Percentiles rank a stretch among this genome's conserved stretches.
Conservation (phyloP, 176 grass and related monocot genomes). For the Saccharum spontaneum region DNA sequence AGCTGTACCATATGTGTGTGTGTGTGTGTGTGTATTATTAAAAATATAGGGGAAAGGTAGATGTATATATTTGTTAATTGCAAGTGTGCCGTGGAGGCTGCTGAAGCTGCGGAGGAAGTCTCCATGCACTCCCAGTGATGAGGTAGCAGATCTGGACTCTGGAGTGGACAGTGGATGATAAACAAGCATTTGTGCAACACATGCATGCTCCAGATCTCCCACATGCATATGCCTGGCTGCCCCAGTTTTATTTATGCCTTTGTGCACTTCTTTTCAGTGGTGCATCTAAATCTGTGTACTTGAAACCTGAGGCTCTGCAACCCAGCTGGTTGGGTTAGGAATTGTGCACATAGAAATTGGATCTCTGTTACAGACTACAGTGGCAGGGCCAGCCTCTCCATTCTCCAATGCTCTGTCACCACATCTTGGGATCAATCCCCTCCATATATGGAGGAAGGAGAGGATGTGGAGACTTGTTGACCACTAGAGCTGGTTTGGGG, state of each 20-base stretch:
- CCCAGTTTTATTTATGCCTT: constrained; percentile 40
- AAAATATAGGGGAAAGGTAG: not conserved
- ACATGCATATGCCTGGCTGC: constrained; percentile 39
- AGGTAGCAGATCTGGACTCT: constrained; percentile 47
- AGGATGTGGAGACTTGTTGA: constrained; percentile 21
- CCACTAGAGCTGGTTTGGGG: not conserved
- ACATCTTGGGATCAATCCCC: constrained; percentile 13
- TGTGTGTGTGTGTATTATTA: too few species aligned
- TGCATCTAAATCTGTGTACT: constrained; percentile 48
- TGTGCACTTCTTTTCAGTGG: constrained; percentile 6
- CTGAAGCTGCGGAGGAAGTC: constrained; percentile 40
- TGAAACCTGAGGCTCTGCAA: constrained; percentile 48
- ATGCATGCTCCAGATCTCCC: constrained; percentile 45
- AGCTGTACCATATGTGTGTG: constrained; percentile 39
- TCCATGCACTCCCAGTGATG: constrained; percentile 20
- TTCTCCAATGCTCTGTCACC: constrained; percentile 34
- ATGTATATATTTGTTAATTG: constrained; percentile 31
- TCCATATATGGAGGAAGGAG: not conserved
- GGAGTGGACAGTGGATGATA: constrained; percentile 35
- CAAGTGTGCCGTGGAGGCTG: constrained; percentile 39
- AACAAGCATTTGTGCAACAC: constrained; percentile 41
- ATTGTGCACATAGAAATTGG: constrained; percentile 25
- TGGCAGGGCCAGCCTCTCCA: constrained; percentile 6
- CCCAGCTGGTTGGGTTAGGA: constrained; percentile 27
- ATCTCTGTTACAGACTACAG: constrained; percentile 37